Evolutionary conservation across 2,329 filamentous ascomycete species (phyloP).

Genomic region (Aspergillus persii): DNA sequence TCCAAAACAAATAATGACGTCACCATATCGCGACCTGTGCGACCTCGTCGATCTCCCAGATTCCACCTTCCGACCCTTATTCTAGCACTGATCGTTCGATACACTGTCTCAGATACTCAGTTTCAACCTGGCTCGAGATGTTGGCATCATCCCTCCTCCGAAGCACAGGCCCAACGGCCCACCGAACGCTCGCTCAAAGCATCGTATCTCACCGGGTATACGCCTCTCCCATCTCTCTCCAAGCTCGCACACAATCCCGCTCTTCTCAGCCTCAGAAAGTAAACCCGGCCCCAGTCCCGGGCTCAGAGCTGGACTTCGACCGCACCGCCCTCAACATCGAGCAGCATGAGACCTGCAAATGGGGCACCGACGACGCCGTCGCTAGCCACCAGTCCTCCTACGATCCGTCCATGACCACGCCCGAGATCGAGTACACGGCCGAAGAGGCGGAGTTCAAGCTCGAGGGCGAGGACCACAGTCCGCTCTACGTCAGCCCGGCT

Average conservation of each 20-base stretch:
- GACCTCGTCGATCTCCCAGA: not conserved
- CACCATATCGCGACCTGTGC: not conserved
- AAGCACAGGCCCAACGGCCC: not conserved
- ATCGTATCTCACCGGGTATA: not conserved
- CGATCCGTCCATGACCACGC: conserved; percentile 22
- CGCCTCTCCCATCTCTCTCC: not conserved
- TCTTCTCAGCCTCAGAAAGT: not conserved
- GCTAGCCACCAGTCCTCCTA: conserved; percentile 26
- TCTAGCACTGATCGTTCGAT: not conserved
- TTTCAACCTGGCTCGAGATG: not conserved
- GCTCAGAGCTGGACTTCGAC: conserved; percentile 7
- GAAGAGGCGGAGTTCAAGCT: conserved; percentile 23
- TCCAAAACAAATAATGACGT: not conserved
- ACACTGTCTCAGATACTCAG: not conserved
- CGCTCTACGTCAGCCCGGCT: conserved; percentile 24
- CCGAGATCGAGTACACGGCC: conserved; percentile 19
- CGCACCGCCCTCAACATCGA: conserved; percentile 20
- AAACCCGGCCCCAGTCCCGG: too few species aligned
- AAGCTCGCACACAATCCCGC: not conserved
- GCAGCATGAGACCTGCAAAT: conserved; percentile 21
- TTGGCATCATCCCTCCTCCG: not conserved
- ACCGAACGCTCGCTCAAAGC: not conserved
- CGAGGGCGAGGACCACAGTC: conserved; percentile 20
- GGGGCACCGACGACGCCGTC: conserved; percentile 28
- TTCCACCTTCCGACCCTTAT: not conserved